Percentiles rank a stretch among this genome's conserved stretches.
Conservation (phyloP, 2,329 filamentous ascomycete species). For the Aspergillus sojae region DNA sequence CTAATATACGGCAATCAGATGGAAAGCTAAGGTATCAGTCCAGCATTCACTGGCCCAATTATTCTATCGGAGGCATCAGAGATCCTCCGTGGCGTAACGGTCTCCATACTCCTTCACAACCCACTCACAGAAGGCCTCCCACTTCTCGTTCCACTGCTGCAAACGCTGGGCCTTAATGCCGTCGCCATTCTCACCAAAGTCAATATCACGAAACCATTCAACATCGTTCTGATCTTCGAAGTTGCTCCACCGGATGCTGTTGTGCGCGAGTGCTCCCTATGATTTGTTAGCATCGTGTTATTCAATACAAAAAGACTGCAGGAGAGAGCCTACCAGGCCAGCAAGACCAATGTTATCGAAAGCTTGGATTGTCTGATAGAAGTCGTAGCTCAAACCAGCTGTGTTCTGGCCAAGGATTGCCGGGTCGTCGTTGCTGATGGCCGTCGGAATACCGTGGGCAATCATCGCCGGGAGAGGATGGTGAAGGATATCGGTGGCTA, state of each 20-base stretch:
- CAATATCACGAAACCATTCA: constrained; percentile 73
- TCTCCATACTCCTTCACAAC: constrained; percentile 56
- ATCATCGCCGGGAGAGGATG: constrained; percentile 82
- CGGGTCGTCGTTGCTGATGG: constrained; percentile 86
- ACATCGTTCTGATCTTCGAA: constrained; percentile 75
- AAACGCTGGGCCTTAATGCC: constrained; percentile 71
- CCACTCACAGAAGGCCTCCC: constrained; percentile 89
- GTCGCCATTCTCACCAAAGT: constrained; percentile 68
- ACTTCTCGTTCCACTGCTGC: constrained; percentile 75
- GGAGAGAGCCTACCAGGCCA: constrained; percentile 64
- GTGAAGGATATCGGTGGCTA: constrained; percentile 72
- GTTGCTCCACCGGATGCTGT: constrained; percentile 81
- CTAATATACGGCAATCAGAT: neutral
- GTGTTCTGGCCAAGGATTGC: constrained; percentile 82
- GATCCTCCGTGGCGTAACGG: neutral
- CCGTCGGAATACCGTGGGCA: constrained; percentile 77
- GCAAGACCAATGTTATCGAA: constrained; percentile 88
- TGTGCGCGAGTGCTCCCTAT: constrained; percentile 70
- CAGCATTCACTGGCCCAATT: neutral
- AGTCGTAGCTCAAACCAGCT: constrained; percentile 84
- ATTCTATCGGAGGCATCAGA: neutral
- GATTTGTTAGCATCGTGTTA: neutral
- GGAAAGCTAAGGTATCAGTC: neutral
- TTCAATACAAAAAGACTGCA: neutral
- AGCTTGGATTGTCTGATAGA: constrained; percentile 87